These are phyloP conservation scores for Millerozyma acaciae DNA, from an alignment of 805 yeast species.

Conservation along the genomic window DNA sequence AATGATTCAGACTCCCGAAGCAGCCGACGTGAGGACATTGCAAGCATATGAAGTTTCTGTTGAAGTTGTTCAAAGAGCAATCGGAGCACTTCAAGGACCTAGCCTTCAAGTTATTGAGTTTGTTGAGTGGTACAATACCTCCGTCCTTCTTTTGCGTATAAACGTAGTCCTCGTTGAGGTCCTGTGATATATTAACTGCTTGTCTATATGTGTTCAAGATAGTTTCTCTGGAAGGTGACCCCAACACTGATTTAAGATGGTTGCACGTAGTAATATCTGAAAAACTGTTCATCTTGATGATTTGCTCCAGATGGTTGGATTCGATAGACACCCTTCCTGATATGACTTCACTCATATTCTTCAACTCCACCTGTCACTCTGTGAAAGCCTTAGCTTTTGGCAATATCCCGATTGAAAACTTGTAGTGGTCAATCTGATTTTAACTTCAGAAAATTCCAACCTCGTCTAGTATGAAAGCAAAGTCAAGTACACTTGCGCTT, in stretches of 20 bases:
- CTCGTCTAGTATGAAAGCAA: too few species aligned
- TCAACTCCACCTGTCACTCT: too few species aligned
- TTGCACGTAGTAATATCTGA: conserved; percentile 42
- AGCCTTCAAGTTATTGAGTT: conserved; percentile 39
- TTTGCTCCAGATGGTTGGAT: too few species aligned
- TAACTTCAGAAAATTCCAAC: too few species aligned
- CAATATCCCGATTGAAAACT: too few species aligned
- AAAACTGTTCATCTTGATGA: conserved; percentile 20
- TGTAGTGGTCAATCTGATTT: too few species aligned
- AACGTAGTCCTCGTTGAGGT: conserved; percentile 22
- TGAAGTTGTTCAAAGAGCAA: conserved; percentile 41
- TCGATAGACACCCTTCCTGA: too few species aligned
- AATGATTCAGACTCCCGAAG: conserved; percentile 38
- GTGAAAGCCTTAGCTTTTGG: too few species aligned
- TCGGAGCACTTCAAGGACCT: conserved; percentile 48
- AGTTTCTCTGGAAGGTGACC: conserved; percentile 46
- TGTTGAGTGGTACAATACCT: conserved; percentile 29
- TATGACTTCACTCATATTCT: too few species aligned
- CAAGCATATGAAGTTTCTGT: conserved; percentile 56
- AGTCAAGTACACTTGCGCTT: too few species aligned
- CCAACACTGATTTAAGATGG: conserved; percentile 46
- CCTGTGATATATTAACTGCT: conserved; percentile 46
- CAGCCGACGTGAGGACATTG: conserved; percentile 81
- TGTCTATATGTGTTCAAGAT: conserved; percentile 49
- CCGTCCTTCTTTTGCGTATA: conserved; percentile 36